These are phyloP conservation scores for Penicillium frequentans DNA, from an alignment of 2,329 filamentous ascomycete genomes.

Conservation along the genomic window DNA sequence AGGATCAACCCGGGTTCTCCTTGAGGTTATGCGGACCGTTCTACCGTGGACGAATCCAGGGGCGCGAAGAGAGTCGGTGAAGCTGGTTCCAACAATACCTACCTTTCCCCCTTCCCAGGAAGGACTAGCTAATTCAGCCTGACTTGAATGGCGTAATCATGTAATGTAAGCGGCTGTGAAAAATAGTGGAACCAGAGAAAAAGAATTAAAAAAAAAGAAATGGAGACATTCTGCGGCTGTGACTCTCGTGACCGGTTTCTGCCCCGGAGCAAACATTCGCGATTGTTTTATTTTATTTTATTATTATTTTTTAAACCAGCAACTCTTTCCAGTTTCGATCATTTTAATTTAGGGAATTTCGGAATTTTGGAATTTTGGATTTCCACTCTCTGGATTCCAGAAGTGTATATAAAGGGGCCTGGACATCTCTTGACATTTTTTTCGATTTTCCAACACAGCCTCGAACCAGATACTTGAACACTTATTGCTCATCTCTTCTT, in stretches of 20 bases:
- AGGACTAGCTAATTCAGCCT: neutral
- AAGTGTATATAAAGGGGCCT: constrained; percentile 9
- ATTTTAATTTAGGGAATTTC: neutral
- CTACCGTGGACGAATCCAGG: constrained; percentile 11
- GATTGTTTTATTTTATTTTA: neutral
- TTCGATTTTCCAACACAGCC: neutral
- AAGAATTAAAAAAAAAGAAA: neutral
- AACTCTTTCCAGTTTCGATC: neutral
- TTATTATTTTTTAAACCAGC: neutral
- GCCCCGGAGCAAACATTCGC: constrained; percentile 19
- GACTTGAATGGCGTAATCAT: neutral
- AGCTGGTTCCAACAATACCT: neutral
- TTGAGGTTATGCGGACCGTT: constrained; percentile 15
- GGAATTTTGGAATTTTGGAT: neutral
- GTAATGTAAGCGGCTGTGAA: neutral
- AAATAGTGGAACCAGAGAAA: neutral
- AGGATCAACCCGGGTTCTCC: constrained; percentile 1
- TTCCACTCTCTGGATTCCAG: neutral
- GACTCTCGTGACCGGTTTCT: constrained; percentile 17
- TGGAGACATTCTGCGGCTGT: neutral
- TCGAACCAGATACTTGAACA: neutral
- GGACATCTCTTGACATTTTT: neutral
- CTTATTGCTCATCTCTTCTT: neutral
- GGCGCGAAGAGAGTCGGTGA: constrained; percentile 17
- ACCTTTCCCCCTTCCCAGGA: neutral